These are phyloP conservation scores for Hymenoscyphus fraxineus DNA, from an alignment of 2,329 filamentous ascomycete species.

Conservation along the genomic window DNA sequence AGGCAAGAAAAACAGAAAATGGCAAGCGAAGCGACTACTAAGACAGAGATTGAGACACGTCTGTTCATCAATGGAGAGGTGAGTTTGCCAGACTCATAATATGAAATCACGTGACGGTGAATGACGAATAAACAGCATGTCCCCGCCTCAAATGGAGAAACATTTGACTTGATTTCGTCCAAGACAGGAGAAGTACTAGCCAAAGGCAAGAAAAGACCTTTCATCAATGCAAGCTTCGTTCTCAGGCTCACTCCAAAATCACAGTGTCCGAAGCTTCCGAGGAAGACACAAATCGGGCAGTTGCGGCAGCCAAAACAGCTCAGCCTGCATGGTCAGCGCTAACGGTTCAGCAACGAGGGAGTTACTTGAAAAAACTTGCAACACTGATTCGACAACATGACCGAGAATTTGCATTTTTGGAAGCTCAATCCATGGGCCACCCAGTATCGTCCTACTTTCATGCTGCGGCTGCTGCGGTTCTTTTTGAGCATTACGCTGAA, in stretches of 20 bases:
- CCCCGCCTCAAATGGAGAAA: conserved; percentile 43
- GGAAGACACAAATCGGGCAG: conserved; percentile 42
- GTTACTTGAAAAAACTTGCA: conserved; percentile 44
- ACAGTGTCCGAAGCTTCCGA: conserved; percentile 44
- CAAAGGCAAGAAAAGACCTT: conserved; percentile 19
- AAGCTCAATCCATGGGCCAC: conserved; percentile 37
- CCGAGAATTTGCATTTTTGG: conserved; percentile 45
- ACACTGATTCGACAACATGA: conserved; percentile 40
- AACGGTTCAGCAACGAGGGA: conserved; percentile 39
- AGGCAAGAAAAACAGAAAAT: conserved; percentile 13
- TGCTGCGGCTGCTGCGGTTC: conserved; percentile 19
- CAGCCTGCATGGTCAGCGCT: conserved; percentile 44
- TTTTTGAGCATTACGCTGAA: conserved; percentile 33
- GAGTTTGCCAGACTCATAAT: conserved; percentile 3
- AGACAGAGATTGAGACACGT: conserved; percentile 22
- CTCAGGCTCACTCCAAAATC: conserved; percentile 3
- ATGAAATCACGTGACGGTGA: neutral
- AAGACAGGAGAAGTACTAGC: conserved; percentile 40
- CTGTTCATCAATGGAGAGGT: conserved; percentile 51
- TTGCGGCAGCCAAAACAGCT: conserved; percentile 42
- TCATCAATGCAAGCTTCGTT: neutral
- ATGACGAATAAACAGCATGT: conserved; percentile 36
- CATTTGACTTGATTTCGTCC: conserved; percentile 44
- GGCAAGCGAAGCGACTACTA: conserved; percentile 5
- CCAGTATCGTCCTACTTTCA: conserved; percentile 35